A percentile compares a stretch with the other conserved stretches of the same genome.
These are phyloP conservation scores for Ceratocystis destructans DNA, from an alignment of 2,329 filamentous ascomycete species.

Conservation along the genomic window DNA sequence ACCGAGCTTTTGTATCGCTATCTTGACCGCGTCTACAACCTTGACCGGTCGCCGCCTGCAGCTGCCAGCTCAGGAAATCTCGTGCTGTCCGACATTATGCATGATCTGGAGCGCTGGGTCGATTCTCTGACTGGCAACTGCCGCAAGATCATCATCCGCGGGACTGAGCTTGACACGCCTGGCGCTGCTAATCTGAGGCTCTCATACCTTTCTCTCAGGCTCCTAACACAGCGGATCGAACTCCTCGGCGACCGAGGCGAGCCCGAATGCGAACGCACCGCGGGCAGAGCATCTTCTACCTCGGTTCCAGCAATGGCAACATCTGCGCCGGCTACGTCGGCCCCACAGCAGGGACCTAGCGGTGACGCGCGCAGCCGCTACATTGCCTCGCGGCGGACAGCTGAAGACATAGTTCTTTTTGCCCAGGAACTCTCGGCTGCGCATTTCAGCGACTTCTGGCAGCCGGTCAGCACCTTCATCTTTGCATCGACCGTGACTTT, in stretches of 20 bases:
- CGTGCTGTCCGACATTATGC: neutral
- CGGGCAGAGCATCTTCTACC: no score
- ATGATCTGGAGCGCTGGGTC: constrained; percentile 33
- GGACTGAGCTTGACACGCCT: constrained; percentile 29
- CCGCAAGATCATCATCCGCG: constrained; percentile 31
- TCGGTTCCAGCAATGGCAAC: no score
- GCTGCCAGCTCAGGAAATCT: constrained; percentile 20
- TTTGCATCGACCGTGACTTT: constrained; percentile 39
- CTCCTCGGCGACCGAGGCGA: constrained; percentile 22
- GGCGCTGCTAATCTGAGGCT: constrained; percentile 40
- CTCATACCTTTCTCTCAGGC: constrained; percentile 35
- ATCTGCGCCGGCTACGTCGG: neutral
- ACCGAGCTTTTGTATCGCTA: constrained; percentile 32
- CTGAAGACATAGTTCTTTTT: constrained; percentile 37
- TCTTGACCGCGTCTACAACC: constrained; percentile 17
- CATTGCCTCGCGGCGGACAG: constrained; percentile 31
- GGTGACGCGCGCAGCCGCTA: constrained; percentile 24
- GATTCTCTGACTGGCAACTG: constrained; percentile 29
- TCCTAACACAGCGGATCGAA: constrained; percentile 35
- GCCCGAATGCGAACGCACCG: neutral
- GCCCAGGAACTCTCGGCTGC: constrained; percentile 32
- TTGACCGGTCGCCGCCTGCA: constrained; percentile 22
- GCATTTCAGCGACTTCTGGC: constrained; percentile 38
- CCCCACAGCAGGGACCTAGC: neutral
- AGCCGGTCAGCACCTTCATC: constrained; percentile 34